These are phyloP conservation scores for Leccinum boreale DNA, from an alignment of 768 basidiomycete species.

Conservation along the genomic window DNA sequence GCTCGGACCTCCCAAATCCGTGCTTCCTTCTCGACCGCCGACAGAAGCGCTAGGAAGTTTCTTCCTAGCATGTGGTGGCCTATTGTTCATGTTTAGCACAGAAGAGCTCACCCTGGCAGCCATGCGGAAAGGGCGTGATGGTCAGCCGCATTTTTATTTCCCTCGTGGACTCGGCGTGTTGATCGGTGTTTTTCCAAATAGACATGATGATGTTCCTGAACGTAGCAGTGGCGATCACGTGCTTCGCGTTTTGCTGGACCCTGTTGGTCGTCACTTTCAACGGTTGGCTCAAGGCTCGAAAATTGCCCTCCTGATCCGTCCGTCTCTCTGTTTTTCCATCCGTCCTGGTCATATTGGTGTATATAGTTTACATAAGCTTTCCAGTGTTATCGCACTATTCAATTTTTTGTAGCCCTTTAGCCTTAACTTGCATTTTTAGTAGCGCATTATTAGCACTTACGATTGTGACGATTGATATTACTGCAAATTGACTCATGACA, in stretches of 20 bases:
- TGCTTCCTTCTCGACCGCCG: conserved; percentile 89
- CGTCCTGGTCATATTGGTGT: background rate
- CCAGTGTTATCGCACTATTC: background rate
- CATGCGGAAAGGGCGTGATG: conserved; percentile 87
- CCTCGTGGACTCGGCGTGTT: background rate
- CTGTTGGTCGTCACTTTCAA: conserved; percentile 74
- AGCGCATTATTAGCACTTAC: background rate
- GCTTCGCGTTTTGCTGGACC: conserved; percentile 83
- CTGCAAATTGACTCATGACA: background rate
- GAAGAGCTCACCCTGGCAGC: conserved; percentile 89
- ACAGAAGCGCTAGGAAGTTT: conserved; percentile 89
- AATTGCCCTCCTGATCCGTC: conserved; percentile 17
- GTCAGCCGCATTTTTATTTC: conserved; percentile 35
- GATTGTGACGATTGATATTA: background rate
- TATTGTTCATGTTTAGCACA: conserved; percentile 86
- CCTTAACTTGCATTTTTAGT: background rate
- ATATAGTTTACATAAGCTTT: background rate
- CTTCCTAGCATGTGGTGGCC: conserved; percentile 82
- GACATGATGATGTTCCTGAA: conserved; percentile 91
- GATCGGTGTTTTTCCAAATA: conserved; percentile 21
- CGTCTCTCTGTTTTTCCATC: too few species aligned
- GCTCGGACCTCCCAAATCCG: conserved; percentile 77
- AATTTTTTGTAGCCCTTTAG: background rate
- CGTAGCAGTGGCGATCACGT: conserved; percentile 81
- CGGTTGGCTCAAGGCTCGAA: conserved; percentile 66